phyloP scores from a whole-genome alignment of 164 flowering plant genomes.

The Magnolia officinalis region DNA sequence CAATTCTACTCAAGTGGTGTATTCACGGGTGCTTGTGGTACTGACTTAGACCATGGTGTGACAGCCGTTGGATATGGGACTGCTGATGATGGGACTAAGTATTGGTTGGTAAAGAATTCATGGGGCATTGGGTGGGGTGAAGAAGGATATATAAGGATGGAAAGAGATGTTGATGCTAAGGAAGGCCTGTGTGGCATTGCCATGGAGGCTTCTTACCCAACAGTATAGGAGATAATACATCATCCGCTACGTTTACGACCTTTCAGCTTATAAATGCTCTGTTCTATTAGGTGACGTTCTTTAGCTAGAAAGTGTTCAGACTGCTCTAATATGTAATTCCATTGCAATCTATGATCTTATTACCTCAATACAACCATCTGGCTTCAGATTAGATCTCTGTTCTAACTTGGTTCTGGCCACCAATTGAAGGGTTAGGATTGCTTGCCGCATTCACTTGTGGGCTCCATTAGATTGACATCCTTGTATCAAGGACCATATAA shows the following conservation, averaged over 20 bases:
- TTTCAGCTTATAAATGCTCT: too few species aligned
- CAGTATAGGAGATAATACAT: background rate
- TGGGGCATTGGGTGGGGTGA: constrained; percentile 32
- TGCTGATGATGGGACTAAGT: constrained; percentile 19
- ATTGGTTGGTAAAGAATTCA: constrained; percentile 36
- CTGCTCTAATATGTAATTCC: too few species aligned
- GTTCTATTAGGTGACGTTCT: too few species aligned
- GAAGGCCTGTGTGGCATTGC: constrained; percentile 29
- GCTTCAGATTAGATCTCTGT: too few species aligned
- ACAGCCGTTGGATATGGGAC: constrained; percentile 27
- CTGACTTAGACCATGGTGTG: constrained; percentile 25
- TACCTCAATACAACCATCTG: too few species aligned
- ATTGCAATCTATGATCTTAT: too few species aligned
- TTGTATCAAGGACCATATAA: too few species aligned
- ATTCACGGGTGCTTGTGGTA: constrained; percentile 23
- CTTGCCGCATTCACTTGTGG: too few species aligned
- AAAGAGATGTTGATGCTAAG: constrained; percentile 18
- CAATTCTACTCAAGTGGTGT: constrained; percentile 28
- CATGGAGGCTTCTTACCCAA: constrained; percentile 25
- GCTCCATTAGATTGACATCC: too few species aligned
- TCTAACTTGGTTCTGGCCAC: too few species aligned
- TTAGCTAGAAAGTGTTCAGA: too few species aligned
- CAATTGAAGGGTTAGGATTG: too few species aligned
- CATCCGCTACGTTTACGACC: background rate
- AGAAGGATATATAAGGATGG: constrained; percentile 25